These are phyloP conservation scores for Trichoderma parareesei DNA, from an alignment of 495 filamentous ascomycete genomes.

Conservation along the genomic window DNA sequence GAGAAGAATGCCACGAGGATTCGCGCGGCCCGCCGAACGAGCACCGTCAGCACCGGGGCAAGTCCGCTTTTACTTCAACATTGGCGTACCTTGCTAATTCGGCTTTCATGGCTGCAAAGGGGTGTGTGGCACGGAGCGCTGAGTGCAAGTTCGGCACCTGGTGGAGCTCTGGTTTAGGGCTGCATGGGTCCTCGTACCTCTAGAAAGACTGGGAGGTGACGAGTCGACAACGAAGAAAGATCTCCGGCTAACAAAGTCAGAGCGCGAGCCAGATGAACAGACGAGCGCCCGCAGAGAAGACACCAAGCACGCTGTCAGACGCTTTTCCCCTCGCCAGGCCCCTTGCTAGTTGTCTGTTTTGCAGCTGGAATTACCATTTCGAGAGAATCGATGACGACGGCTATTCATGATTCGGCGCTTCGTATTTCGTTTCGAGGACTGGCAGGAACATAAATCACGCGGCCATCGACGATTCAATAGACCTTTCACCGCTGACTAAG, in stretches of 20 bases:
- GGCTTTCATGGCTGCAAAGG: neutral
- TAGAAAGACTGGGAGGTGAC: neutral
- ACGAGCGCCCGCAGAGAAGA: neutral
- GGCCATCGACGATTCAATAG: neutral
- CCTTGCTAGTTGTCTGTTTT: neutral
- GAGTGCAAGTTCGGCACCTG: neutral
- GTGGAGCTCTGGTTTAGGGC: slow-evolving; percentile 5
- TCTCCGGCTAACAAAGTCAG: neutral
- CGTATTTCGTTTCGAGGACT: neutral
- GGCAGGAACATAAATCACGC: neutral
- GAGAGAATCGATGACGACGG: neutral
- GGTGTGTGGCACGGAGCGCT: neutral
- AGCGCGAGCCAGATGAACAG: neutral
- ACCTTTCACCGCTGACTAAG: neutral
- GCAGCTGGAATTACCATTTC: slow-evolving; percentile 4
- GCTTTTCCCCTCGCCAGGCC: neutral
- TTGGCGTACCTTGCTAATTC: neutral
- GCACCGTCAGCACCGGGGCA: neutral
- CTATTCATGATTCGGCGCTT: neutral
- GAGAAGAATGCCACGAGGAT: slow-evolving; percentile 9
- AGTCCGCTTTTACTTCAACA: neutral
- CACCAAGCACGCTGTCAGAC: neutral
- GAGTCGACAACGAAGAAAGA: neutral
- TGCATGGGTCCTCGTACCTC: neutral
- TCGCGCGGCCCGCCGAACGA: slow-evolving; percentile 6